Evolutionary conservation across 768 basidiomycete genomes (phyloP).

Genomic region (Mrakia frigida): DNA sequence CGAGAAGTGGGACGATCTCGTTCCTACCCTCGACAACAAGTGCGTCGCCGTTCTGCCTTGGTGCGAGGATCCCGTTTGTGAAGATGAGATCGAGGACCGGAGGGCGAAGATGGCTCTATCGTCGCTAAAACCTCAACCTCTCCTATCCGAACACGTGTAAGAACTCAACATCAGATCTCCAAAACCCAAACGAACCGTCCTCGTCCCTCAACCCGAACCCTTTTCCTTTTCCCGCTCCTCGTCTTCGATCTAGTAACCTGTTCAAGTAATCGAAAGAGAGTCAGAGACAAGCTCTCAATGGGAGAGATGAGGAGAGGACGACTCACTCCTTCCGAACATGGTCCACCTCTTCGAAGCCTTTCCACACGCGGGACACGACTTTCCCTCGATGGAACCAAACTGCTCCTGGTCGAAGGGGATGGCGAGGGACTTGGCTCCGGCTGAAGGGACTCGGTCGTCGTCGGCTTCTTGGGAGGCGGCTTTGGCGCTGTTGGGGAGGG

Average conservation of each 20-base stretch:
- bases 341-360: conserved; percentile 91
- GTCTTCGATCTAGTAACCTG: conserved; percentile 13
- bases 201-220: conserved; percentile 9
- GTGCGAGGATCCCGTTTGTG: conserved; percentile 89
- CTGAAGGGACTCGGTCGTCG: conserved; percentile 92
- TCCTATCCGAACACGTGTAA: no score
- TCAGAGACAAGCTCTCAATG: not conserved
- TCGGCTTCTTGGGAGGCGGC: conserved; percentile 54
- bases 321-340: conserved; percentile 69
- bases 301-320: not conserved
- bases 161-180: conserved; percentile 2
- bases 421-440: conserved; percentile 92
- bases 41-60: conserved; percentile 84
- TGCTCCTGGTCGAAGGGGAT: conserved; percentile 91
- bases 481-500: conserved; percentile 8
- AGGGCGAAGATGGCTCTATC: conserved; percentile 53
- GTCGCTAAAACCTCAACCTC: no score
- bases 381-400: conserved; percentile 69
- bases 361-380: conserved; percentile 84
- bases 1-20: conserved; percentile 85
- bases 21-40: conserved; percentile 84
- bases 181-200: not conserved
- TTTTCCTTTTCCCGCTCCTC: not conserved
- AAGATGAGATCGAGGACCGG: conserved; percentile 96
- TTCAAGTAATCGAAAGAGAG: not conserved